phyloP scores from a whole-genome alignment of 352 stramenopile species.

The Phytophthora brassicae region DNA sequence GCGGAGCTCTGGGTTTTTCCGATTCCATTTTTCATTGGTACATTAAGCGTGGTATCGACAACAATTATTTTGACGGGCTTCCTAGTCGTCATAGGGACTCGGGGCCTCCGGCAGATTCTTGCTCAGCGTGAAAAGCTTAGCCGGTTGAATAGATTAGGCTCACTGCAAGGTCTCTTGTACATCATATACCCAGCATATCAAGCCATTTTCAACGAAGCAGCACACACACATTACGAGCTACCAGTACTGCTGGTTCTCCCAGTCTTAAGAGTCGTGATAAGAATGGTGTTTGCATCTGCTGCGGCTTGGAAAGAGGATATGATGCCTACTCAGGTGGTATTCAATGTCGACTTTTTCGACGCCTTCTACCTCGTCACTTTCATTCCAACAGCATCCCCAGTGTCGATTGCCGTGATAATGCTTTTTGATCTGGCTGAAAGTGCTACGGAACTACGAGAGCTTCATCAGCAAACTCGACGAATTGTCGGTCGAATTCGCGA shows the following conservation, averaged over 20 bases:
- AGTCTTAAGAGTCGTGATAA: constrained; percentile 9
- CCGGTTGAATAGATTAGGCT: background rate
- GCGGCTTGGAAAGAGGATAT: constrained; percentile 22
- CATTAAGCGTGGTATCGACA: constrained; percentile 4
- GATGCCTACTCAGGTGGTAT: constrained; percentile 21
- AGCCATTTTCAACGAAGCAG: constrained; percentile 16
- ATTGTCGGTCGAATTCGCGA: background rate
- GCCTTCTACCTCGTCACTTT: constrained; percentile 19
- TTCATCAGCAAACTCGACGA: constrained; percentile 4
- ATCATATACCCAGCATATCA: constrained; percentile 22
- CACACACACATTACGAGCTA: constrained; percentile 11
- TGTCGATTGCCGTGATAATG: constrained; percentile 1
- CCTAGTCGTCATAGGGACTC: constrained; percentile 12
- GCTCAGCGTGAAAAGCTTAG: constrained; percentile 1
- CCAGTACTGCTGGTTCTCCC: constrained; percentile 15
- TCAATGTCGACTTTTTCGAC: constrained; percentile 23
- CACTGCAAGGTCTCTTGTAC: constrained; percentile 17
- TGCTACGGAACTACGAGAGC: constrained; percentile 2
- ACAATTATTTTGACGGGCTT: constrained; percentile 11
- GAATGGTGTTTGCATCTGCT: constrained; percentile 4
- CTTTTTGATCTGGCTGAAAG: constrained; percentile 2
- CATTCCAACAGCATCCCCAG: constrained; percentile 3
- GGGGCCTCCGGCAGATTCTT: constrained; percentile 7
- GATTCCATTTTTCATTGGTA: constrained; percentile 26
- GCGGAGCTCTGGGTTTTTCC: constrained; percentile 25